These are phyloP conservation scores for Blastomyces silverae DNA, from an alignment of 2,329 filamentous ascomycete genomes.

Conservation along the genomic window DNA sequence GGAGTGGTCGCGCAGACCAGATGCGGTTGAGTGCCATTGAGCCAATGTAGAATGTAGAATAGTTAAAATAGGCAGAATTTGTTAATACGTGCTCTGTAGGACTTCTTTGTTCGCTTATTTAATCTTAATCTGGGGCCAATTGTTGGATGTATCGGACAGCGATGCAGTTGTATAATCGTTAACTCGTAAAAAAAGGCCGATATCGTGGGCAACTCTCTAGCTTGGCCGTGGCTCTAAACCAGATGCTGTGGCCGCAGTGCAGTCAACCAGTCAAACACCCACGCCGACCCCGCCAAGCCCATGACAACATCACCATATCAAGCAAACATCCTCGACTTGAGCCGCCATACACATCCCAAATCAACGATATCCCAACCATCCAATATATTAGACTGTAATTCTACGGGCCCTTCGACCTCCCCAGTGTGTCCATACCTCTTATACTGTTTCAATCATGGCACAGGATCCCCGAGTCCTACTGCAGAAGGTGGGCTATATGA, in stretches of 20 bases:
- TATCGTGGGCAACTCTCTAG: background rate
- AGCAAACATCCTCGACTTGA: background rate
- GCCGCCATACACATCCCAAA: background rate
- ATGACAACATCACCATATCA: background rate
- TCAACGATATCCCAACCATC: background rate
- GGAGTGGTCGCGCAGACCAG: slow-evolving; percentile 19
- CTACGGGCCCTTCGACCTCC: background rate
- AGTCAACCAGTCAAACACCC: background rate
- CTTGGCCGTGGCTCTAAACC: slow-evolving; percentile 4
- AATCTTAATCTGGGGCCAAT: background rate
- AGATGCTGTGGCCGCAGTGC: background rate
- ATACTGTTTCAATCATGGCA: slow-evolving; percentile 39
- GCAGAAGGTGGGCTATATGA: slow-evolving; percentile 56
- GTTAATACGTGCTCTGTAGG: background rate
- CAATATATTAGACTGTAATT: background rate
- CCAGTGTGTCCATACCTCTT: background rate
- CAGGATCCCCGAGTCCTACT: slow-evolving; percentile 72
- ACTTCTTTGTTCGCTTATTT: background rate
- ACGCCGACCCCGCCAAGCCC: background rate
- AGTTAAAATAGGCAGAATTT: background rate
- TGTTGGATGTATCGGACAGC: background rate
- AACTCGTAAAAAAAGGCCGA: background rate
- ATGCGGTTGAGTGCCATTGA: slow-evolving; percentile 7
- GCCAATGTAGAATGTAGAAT: background rate
- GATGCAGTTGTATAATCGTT: background rate